Conservation (phyloP, 768 basidiomycete genomes). For the Trametes elegans region DNA sequence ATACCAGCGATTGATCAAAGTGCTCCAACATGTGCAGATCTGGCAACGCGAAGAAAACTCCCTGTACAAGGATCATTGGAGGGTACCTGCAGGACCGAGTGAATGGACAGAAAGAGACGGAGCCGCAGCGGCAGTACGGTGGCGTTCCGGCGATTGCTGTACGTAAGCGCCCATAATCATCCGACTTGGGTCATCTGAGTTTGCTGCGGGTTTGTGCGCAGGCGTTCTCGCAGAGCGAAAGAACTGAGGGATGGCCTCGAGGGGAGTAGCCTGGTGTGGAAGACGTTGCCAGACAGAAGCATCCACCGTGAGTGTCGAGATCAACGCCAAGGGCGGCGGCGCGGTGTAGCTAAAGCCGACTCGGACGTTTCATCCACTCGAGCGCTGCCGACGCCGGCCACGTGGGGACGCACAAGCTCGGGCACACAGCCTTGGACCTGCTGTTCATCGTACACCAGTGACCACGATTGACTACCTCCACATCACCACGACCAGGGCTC, state of each 20-base stretch:
- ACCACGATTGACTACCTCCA: slow-evolving; percentile 10
- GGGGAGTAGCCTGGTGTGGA: too few species aligned
- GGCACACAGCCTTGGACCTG: slow-evolving; percentile 19
- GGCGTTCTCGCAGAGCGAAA: not conserved
- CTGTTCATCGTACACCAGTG: slow-evolving; percentile 9
- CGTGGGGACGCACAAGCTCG: slow-evolving; percentile 19
- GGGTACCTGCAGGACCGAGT: too few species aligned
- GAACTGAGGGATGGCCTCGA: not conserved
- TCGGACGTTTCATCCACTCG: slow-evolving; percentile 9
- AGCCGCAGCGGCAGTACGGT: too few species aligned
- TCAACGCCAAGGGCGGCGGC: not conserved
- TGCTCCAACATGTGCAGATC: too few species aligned
- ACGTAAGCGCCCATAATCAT: not conserved
- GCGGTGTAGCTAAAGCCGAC: not conserved
- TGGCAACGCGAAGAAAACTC: too few species aligned
- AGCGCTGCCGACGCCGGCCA: slow-evolving; percentile 18
- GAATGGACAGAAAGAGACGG: too few species aligned
- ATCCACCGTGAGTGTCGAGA: not conserved
- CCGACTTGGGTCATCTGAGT: not conserved
- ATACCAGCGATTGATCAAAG: too few species aligned
- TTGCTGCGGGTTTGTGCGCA: not conserved
- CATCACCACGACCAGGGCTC: slow-evolving; percentile 2
- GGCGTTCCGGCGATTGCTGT: not conserved
- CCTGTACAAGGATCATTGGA: too few species aligned
- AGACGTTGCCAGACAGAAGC: not conserved